A percentile compares a stretch with the other conserved stretches of the same genome.
Evolutionary conservation across 768 basidiomycete species (phyloP).

Genomic region (Kockovaella imperatae): DNA sequence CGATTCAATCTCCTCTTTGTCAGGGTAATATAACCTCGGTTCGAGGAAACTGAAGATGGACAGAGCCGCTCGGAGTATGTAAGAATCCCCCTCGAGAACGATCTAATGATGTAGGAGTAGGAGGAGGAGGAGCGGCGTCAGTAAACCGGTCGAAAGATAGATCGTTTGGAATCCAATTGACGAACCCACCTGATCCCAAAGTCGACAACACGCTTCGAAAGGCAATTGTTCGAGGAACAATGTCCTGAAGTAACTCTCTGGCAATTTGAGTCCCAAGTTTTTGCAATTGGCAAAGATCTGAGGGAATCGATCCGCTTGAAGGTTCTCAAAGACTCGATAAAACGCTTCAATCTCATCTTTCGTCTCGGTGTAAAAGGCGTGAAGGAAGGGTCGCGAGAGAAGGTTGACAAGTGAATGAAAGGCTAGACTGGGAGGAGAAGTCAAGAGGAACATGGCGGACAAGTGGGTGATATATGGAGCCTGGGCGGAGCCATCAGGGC

Average conservation of each 20-base stretch:
- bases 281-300: conserved; percentile 44
- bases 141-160: neutral
- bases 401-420: conserved; percentile 39
- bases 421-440: conserved; percentile 29
- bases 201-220: conserved; percentile 37
- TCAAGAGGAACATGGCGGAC: conserved; percentile 40
- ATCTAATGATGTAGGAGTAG: conserved; percentile 15
- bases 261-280: conserved; percentile 37
- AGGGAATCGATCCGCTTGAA: conserved; percentile 41
- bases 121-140: neutral
- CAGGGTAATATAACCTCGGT: conserved; percentile 42
- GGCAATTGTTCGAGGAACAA: conserved; percentile 41
- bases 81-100: conserved; percentile 41
- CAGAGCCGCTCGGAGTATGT: conserved; percentile 39
- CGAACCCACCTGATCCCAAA: conserved; percentile 41
- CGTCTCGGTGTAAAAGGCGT: conserved; percentile 36
- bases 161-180: neutral
- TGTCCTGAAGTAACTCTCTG: conserved; percentile 40
- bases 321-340: conserved; percentile 42
- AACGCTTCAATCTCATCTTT: conserved; percentile 41
- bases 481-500: conserved; percentile 13
- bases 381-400: conserved; percentile 34
- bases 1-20: conserved; percentile 37
- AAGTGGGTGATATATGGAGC: conserved; percentile 36
- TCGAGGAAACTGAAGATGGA: conserved; percentile 43